Evolutionary conservation across 2,329 filamentous ascomycete genomes (phyloP).

Genomic region (Fusarium protoensiforme): DNA sequence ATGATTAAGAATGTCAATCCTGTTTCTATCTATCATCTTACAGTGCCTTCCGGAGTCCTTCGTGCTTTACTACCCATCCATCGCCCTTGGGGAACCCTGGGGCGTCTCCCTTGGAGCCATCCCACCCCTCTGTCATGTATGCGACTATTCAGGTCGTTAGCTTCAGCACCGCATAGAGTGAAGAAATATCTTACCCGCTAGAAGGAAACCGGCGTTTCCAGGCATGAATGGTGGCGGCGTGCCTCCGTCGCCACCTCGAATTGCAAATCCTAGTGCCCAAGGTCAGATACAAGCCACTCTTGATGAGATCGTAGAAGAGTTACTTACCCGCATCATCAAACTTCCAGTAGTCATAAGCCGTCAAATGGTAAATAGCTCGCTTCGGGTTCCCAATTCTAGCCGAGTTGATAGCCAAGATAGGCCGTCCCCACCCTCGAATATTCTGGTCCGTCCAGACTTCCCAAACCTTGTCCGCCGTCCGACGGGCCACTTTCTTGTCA

Average conservation of each 20-base stretch:
- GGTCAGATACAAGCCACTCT: not conserved
- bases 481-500: constrained; percentile 47
- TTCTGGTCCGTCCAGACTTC: constrained; percentile 55
- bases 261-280: constrained; percentile 37
- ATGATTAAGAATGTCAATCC: not conserved
- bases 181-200: constrained; percentile 33
- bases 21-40: constrained; percentile 21
- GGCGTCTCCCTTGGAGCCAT: constrained; percentile 38
- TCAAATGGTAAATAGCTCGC: constrained; percentile 54
- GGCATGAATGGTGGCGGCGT: constrained; percentile 50
- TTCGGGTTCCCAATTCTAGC: constrained; percentile 54
- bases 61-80: constrained; percentile 49
- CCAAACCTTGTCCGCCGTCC: constrained; percentile 53
- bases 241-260: constrained; percentile 44
- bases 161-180: rapidly evolving
- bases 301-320: rapidly evolving
- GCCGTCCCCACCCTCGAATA: constrained; percentile 59
- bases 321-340: constrained; percentile 53
- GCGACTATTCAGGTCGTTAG: constrained; percentile 40
- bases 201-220: constrained; percentile 51
- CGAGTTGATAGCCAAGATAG: constrained; percentile 59
- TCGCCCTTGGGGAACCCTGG: constrained; percentile 51
- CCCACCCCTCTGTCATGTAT: constrained; percentile 49
- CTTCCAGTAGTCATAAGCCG: constrained; percentile 54
- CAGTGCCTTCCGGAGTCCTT: constrained; percentile 48